Percentiles rank a stretch among this genome's conserved stretches.
Conservation (phyloP, 768 basidiomycete species). For the Amanita fuliginea region DNA sequence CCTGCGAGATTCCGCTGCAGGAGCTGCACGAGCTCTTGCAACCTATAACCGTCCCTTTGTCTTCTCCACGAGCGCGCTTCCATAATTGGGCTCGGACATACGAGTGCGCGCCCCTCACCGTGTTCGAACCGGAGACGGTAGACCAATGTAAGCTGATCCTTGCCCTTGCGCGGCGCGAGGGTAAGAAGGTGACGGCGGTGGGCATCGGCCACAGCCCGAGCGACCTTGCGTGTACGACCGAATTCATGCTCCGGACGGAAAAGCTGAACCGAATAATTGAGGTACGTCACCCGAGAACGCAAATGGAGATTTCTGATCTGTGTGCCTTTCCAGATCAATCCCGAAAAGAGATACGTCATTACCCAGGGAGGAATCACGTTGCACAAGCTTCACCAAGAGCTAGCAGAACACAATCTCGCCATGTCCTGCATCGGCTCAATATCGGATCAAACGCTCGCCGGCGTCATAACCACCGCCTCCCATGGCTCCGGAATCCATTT, state of each 20-base stretch:
- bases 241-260: constrained; percentile 76
- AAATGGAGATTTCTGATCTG: background rate
- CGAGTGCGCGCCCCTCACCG: constrained; percentile 49
- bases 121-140: constrained; percentile 68
- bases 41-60: constrained; percentile 39
- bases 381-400: constrained; percentile 55
- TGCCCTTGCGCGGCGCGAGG: constrained; percentile 68
- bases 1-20: constrained; percentile 29
- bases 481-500: constrained; percentile 83
- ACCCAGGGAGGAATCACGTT: constrained; percentile 77
- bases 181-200: constrained; percentile 63
- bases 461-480: constrained; percentile 87
- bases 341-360: constrained; percentile 52
- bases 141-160: constrained; percentile 65
- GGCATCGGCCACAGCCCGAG: constrained; percentile 92
- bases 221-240: constrained; percentile 85
- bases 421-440: constrained; percentile 94
- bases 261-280: constrained; percentile 63
- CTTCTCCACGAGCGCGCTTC: constrained; percentile 37
- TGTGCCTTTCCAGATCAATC: constrained; percentile 45
- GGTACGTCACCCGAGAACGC: constrained; percentile 37
- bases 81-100: constrained; percentile 86
- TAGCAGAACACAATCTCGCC: constrained; percentile 61
- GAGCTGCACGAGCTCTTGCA: constrained; percentile 42
- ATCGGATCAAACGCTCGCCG: constrained; percentile 90